Conservation (phyloP, 441 rosid species). For the Jatropha podagrica region DNA sequence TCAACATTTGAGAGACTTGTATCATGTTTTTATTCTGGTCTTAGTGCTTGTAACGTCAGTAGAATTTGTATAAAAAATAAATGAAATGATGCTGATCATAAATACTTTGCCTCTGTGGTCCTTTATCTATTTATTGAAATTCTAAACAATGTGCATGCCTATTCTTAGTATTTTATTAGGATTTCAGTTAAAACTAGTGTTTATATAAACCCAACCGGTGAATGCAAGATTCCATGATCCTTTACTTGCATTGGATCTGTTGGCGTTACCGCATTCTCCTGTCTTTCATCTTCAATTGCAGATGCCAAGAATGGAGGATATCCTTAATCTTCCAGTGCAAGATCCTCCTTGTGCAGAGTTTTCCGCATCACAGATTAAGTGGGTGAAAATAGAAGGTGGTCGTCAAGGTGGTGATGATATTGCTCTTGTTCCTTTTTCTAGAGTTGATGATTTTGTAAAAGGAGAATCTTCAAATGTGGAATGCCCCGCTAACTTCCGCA, state of each 20-base stretch:
- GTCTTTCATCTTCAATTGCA: constrained; percentile 14
- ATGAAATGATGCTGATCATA: background rate
- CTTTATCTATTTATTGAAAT: background rate
- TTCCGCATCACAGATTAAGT: constrained; percentile 45
- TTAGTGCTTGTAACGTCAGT: too few species aligned
- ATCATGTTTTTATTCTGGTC: background rate
- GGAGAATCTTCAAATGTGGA: constrained; percentile 54
- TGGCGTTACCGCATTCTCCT: background rate
- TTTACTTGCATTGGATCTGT: background rate
- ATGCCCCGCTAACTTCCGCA: constrained; percentile 54
- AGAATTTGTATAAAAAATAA: background rate
- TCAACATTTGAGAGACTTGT: background rate
- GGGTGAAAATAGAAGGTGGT: constrained; percentile 57
- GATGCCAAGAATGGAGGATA: constrained; percentile 66
- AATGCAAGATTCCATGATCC: background rate
- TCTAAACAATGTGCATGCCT: background rate
- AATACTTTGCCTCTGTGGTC: background rate
- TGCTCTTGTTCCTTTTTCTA: constrained; percentile 52
- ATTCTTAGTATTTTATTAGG: background rate
- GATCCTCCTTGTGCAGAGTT: constrained; percentile 56
- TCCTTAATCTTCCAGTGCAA: constrained; percentile 55
- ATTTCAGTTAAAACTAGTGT: background rate
- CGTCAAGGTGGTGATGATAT: constrained; percentile 61
- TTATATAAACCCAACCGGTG: background rate
- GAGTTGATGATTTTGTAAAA: constrained; percentile 60